Base-by-base conservation (phyloP, 1,139 yeast species). In the Meyerozyma sp. region DNA sequence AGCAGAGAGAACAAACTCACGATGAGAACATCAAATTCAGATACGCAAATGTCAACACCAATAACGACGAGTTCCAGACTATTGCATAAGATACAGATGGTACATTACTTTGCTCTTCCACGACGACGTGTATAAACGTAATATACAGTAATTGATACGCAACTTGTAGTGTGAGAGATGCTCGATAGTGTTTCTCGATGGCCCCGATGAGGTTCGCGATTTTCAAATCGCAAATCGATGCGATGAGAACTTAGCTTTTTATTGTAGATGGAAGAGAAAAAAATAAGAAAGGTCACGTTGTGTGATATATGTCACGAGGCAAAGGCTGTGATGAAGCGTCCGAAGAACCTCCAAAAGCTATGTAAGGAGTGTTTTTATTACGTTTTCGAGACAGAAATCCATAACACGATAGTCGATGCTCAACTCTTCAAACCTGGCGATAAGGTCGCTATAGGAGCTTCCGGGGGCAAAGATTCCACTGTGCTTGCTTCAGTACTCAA, bases 391-490 rank as follows among this genome's bases (percentile, higher is more conserved):
- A 87, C 95, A 0, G 99, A 94, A 60, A 86, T 94, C 50, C 98
- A 94, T 68, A 79, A 90, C 54, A 93, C 98, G 5, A 91, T 94
- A 42, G 70, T 74, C 9, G 73, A 79, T 39, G 83, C 86, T 43
- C 70, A 79, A 1, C 73, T 94, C 40, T 94, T 94, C 56, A 61
- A 79, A 29, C 73, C 70, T 1, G 98, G 97, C 13, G 98, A 94
- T 58, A 75, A 70, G 32, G 93, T 94, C 2, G 98, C 98, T 13
- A 91, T 94, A 25, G 98, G 99, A 11, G 98, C 98, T 0, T 88
- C 96, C 1, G 99, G 99, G 21, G 99, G 99, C 41, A 94, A 94
- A 57, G 99, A 94, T 60, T 89, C 97, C 4, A 94, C 98, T 0
- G 98, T 94, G 1, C 66, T 94, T 32, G 98, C 98, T 0, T 82